These are phyloP conservation scores for Agaricales sp. DNA, from an alignment of 1,284 basidiomycete genomes.

Conservation along the genomic window DNA sequence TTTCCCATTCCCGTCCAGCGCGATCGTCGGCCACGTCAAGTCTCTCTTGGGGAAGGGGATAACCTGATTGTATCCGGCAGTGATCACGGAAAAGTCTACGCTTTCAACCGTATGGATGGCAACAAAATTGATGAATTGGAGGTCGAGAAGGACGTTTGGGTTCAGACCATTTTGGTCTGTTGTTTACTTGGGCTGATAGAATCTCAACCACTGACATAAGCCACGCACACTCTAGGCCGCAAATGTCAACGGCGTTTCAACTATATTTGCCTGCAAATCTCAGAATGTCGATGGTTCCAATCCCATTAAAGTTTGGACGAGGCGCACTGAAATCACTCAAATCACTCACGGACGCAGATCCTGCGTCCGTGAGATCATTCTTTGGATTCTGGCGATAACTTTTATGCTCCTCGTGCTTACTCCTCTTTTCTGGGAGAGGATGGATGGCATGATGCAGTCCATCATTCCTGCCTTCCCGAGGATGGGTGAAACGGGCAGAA, in stretches of 20 bases:
- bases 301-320: background rate
- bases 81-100: constrained; percentile 17
- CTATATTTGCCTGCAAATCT: background rate
- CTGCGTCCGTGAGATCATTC: too few relatives aligned
- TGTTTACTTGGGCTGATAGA: too few relatives aligned
- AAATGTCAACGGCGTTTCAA: background rate
- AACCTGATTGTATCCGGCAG: constrained; percentile 14
- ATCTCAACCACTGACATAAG: background rate
- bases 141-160: constrained; percentile 11
- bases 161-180: constrained; percentile 14
- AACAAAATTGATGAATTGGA: constrained; percentile 10
- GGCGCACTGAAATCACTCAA: too few relatives aligned
- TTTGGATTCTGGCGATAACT: too few relatives aligned
- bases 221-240: background rate
- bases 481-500: too few relatives aligned
- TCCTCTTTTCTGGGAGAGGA: too few relatives aligned
- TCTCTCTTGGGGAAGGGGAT: constrained; percentile 12
- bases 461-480: too few relatives aligned
- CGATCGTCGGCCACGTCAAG: constrained; percentile 9
- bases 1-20: constrained; percentile 11
- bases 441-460: too few relatives aligned
- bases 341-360: too few relatives aligned
- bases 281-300: background rate
- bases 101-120: constrained; percentile 14
- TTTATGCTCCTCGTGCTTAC: too few relatives aligned